These are phyloP conservation scores for Immersiella caudata DNA, from an alignment of 495 filamentous ascomycete genomes.

Conservation along the genomic window DNA sequence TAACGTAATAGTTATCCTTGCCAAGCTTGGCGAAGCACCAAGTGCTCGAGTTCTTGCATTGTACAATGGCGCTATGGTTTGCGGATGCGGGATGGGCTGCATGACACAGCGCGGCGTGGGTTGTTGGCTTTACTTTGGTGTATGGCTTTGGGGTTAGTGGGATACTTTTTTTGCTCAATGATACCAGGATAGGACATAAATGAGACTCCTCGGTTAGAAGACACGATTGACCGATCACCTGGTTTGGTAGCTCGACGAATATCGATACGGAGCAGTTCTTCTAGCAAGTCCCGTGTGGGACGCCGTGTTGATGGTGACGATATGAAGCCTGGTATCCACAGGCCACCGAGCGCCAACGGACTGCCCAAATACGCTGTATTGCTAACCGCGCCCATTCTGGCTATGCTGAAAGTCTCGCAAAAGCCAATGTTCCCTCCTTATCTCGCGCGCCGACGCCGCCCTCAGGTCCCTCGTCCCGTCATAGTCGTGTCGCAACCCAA, in stretches of 20 bases:
- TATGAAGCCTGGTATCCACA: not conserved
- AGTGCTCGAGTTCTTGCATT: not conserved
- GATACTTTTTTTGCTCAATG: not conserved
- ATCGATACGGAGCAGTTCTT: too few relatives aligned
- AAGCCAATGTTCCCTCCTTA: not conserved
- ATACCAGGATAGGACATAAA: not conserved
- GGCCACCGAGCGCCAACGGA: too few relatives aligned
- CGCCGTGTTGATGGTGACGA: not conserved
- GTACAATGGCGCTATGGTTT: not conserved
- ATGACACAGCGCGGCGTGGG: constrained; percentile 1
- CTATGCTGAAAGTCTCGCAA: not conserved
- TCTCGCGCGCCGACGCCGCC: not conserved
- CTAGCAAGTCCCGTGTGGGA: not conserved
- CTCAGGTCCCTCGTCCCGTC: not conserved
- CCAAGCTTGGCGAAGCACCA: not conserved
- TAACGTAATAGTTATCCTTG: not conserved
- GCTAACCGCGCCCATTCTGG: not conserved
- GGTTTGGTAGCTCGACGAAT: not conserved
- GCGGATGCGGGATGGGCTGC: not conserved
- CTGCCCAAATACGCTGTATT: not conserved
- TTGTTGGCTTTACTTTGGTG: not conserved
- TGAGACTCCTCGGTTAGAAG: not conserved
- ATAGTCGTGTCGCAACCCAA: not conserved
- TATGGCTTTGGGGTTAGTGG: not conserved
- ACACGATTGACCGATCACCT: not conserved